A percentile compares a stretch with the other conserved stretches of the same genome.
Conservation (phyloP, 768 basidiomycete genomes). For the Boletus edulis region DNA sequence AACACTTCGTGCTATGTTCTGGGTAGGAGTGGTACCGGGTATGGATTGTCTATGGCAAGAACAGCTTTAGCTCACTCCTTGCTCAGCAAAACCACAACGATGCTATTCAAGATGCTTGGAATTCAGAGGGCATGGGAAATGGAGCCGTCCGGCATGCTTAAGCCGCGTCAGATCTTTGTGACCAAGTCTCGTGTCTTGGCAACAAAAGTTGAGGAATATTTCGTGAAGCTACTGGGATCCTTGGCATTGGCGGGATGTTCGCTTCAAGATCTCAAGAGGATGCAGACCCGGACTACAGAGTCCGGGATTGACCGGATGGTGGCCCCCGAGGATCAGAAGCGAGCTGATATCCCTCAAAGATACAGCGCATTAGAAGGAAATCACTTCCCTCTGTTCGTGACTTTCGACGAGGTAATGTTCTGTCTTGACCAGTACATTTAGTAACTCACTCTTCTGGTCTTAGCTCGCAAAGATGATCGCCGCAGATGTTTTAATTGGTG, state of each 20-base stretch:
- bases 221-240: slow-evolving; percentile 47
- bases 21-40: slow-evolving; percentile 77
- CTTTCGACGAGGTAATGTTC: slow-evolving; percentile 54
- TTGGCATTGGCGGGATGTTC: slow-evolving; percentile 36
- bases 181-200: slow-evolving; percentile 68
- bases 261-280: slow-evolving; percentile 37
- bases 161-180: slow-evolving; percentile 68
- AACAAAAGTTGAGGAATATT: slow-evolving; percentile 70
- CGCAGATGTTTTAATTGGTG: slow-evolving; percentile 14
- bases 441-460: background rate
- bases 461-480: slow-evolving; percentile 29
- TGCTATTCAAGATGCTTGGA: slow-evolving; percentile 73
- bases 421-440: background rate
- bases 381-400: slow-evolving; percentile 70
- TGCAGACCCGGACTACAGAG: slow-evolving; percentile 20
- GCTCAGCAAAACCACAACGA: slow-evolving; percentile 68
- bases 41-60: background rate
- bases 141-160: slow-evolving; percentile 30
- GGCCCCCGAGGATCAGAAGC: no score
- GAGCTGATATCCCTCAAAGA: slow-evolving; percentile 34
- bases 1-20: slow-evolving; percentile 61
- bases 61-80: background rate
- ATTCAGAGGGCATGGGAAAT: slow-evolving; percentile 56
- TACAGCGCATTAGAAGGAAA: slow-evolving; percentile 56
- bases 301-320: no score